Base-by-base conservation (phyloP, 1,284 basidiomycete genomes). In the Sanghuangporus sanghuang region DNA sequence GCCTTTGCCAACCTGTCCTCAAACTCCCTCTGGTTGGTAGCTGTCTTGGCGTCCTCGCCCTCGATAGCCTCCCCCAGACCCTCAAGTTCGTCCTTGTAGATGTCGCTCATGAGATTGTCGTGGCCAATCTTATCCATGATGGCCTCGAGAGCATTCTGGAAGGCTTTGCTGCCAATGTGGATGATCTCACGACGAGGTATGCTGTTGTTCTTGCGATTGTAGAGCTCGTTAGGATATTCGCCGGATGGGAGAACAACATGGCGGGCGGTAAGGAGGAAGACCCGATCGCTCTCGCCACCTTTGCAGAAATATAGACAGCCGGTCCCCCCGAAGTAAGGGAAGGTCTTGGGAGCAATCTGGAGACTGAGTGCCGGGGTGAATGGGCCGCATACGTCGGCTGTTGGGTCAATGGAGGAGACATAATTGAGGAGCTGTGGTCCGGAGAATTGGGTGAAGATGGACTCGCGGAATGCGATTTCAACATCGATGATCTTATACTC, bases 401-500 rank as follows among this genome's bases (percentile, higher is more conserved):
- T 71, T 46, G 69, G 38, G 68, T 75, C 48, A 12, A 57, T 6
- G 59, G 35, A 36, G 59, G 38, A 44, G 63, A 67, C 67, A 65
- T 64, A 36, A 18, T 61, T 64, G 67, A 76, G 35, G 59, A 76
- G 71, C 16, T 64, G 59, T 14, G 57, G 67, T 57, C 70, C 67
- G 32, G 40, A 11, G 7, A 75, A 69, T 67, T 42, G 72, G 68
- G 68, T 58, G 32, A 57, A 7, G 58, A 71, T 70, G 0, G 70
- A 74, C 71, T 79, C 78, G 1, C 69, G 44, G 76, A 75, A 80
- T 68, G 80, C 78, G 2, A 80, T 74, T 0, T 73, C 75, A 62
- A 67, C 75, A 59, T 63, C 76, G n/a, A 73, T 60, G 62, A 77
- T 71, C 63, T 67, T 70, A 42, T 76, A 66, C 63, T 73, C 68